Evolutionary conservation across 1,139 yeast species (phyloP).

Genomic region (Ogataea hybrid): DNA sequence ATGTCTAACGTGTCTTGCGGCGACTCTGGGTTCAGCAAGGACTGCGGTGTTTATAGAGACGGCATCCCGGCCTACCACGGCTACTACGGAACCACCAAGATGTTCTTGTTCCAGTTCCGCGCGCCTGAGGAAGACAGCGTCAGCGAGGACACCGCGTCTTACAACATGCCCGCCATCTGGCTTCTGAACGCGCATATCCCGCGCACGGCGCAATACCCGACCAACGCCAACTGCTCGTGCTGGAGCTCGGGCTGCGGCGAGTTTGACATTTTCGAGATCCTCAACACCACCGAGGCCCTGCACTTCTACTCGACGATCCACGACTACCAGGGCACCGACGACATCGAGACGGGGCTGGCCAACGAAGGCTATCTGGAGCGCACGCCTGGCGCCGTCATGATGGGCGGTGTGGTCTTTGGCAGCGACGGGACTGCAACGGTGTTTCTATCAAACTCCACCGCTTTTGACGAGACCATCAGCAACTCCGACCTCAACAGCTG

Average conservation of each 20-base stretch:
- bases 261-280: conserved; percentile 72
- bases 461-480: conserved; percentile 40
- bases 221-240: conserved; percentile 63
- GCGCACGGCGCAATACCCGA: conserved; percentile 73
- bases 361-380: conserved; percentile 57
- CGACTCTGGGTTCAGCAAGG: conserved; percentile 40
- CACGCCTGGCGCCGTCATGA: conserved; percentile 47
- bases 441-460: conserved; percentile 56
- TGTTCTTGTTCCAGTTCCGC: conserved; percentile 69
- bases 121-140: conserved; percentile 49
- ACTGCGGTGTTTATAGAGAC: conserved; percentile 69
- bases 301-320: conserved; percentile 66
- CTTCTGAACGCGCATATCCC: conserved; percentile 73
- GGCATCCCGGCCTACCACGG: conserved; percentile 78
- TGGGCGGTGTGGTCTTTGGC: conserved; percentile 71
- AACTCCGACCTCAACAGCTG: conserved; percentile 39
- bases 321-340: conserved; percentile 67
- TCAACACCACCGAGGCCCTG: conserved; percentile 50
- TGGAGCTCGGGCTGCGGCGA: conserved; percentile 83
- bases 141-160: conserved; percentile 38
- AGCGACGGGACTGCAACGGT: conserved; percentile 58
- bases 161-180: conserved; percentile 80
- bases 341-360: conserved; percentile 57
- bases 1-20: conserved; percentile 59
- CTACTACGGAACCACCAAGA: conserved; percentile 59